These are phyloP conservation scores for Dittrichia graveolens DNA, from an alignment of 129 eudicot genomes.

Conservation along the genomic window DNA sequence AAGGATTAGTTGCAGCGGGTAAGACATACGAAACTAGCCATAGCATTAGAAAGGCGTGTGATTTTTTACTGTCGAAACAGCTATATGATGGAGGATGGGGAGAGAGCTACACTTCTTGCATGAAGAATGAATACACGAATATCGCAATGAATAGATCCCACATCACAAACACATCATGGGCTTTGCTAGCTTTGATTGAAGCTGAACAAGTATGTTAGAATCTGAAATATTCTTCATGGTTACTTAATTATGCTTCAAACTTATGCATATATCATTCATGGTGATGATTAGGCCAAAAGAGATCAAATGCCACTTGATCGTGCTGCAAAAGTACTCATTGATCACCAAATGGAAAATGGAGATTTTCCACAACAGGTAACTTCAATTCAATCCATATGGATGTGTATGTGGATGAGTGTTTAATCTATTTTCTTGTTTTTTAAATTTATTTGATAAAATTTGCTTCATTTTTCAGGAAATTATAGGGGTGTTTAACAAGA, in stretches of 20 bases:
- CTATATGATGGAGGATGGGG: slow-evolving; percentile 84
- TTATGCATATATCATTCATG: background rate
- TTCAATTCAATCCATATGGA: background rate
- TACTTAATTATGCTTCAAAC: slow-evolving; percentile 4
- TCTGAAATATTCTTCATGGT: background rate
- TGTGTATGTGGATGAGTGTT: background rate
- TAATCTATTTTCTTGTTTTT: background rate
- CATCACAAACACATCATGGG: slow-evolving; percentile 69
- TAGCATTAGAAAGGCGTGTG: slow-evolving; percentile 63
- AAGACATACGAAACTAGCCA: slow-evolving; percentile 41
- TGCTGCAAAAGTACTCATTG: slow-evolving; percentile 61
- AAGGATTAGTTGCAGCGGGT: slow-evolving; percentile 58
- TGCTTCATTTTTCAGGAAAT: slow-evolving; percentile 50
- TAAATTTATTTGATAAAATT: background rate
- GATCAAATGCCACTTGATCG: slow-evolving; percentile 60
- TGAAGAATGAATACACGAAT: slow-evolving; percentile 54
- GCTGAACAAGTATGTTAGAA: slow-evolving; percentile 61
- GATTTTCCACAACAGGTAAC: slow-evolving; percentile 76
- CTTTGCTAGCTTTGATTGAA: slow-evolving; percentile 69
- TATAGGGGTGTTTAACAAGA: slow-evolving; percentile 69
- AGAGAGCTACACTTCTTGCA: slow-evolving; percentile 64
- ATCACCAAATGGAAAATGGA: slow-evolving; percentile 71
- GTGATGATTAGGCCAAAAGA: slow-evolving; percentile 46
- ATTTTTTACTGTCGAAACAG: slow-evolving; percentile 62
- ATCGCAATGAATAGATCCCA: slow-evolving; percentile 51